phyloP scores from a whole-genome alignment of 2,329 filamentous ascomycete species.

The Raffaelea ambrosiae region DNA sequence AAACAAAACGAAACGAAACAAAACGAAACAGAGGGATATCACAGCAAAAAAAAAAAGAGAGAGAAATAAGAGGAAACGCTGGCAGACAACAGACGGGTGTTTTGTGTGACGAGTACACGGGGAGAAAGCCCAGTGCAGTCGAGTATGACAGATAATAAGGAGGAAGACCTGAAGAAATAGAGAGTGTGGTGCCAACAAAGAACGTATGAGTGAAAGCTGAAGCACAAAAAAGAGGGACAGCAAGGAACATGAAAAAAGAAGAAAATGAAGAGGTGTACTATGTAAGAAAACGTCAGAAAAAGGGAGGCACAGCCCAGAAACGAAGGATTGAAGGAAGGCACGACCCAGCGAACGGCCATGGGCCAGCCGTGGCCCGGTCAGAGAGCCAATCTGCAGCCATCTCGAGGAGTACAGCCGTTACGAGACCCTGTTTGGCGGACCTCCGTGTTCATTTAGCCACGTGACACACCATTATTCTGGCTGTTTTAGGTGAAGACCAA shows the following conservation, averaged over 20 bases:
- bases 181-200: too few species aligned
- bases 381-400: too few species aligned
- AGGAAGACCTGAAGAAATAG: too few species aligned
- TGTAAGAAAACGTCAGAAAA: background rate
- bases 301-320: background rate
- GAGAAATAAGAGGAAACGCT: background rate
- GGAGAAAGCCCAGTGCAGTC: too few species aligned
- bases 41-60: background rate
- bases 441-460: background rate
- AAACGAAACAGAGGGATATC: background rate
- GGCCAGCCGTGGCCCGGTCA: background rate
- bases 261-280: background rate
- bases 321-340: background rate
- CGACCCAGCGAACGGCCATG: background rate
- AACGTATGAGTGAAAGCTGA: too few species aligned
- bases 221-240: too few species aligned
- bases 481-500: too few species aligned
- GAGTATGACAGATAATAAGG: too few species aligned
- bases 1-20: background rate
- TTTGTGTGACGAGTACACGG: too few species aligned
- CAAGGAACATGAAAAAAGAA: background rate
- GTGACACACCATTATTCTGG: background rate
- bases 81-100: too few species aligned
- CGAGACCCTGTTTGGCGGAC: too few species aligned
- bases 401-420: too few species aligned